A percentile compares a stretch with the other conserved stretches of the same genome.
Conservation (phyloP, 2,329 filamentous ascomycete genomes). For the Pestalotiopsis sp. region DNA sequence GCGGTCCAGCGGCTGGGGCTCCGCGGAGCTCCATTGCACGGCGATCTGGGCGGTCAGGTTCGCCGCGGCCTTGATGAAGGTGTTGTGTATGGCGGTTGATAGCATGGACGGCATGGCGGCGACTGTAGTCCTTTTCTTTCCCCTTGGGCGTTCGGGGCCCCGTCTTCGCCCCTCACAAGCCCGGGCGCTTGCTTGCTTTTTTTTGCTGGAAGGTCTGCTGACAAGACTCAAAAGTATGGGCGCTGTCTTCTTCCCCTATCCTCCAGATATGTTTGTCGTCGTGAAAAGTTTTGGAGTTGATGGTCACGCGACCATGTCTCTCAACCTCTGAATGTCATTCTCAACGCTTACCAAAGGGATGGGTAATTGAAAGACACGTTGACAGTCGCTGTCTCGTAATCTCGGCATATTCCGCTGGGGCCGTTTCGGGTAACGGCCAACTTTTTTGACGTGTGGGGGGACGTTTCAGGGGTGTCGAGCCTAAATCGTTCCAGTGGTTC, state of each 20-base stretch:
- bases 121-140: neutral
- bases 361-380: constrained; percentile 11
- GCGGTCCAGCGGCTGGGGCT: constrained; percentile 25
- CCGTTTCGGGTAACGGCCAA: neutral
- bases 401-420: constrained; percentile 7
- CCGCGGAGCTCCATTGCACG: constrained; percentile 13
- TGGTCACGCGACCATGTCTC: constrained; percentile 2
- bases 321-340: neutral
- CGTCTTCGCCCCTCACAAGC: neutral
- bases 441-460: neutral
- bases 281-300: neutral
- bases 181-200: neutral
- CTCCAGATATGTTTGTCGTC: neutral
- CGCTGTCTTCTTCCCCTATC: neutral
- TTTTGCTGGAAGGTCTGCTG: neutral
- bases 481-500: neutral
- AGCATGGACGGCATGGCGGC: constrained; percentile 18
- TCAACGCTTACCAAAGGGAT: neutral
- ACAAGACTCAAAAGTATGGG: neutral
- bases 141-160: neutral
- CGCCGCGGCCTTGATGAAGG: constrained; percentile 17
- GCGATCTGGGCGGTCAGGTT: constrained; percentile 19
- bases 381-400: constrained; percentile 8
- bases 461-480: neutral
- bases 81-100: constrained; percentile 16